A percentile compares a stretch with the other conserved stretches of the same genome.
phyloP scores from a whole-genome alignment of 73 alveolate species.

The Halteria grandinella region DNA sequence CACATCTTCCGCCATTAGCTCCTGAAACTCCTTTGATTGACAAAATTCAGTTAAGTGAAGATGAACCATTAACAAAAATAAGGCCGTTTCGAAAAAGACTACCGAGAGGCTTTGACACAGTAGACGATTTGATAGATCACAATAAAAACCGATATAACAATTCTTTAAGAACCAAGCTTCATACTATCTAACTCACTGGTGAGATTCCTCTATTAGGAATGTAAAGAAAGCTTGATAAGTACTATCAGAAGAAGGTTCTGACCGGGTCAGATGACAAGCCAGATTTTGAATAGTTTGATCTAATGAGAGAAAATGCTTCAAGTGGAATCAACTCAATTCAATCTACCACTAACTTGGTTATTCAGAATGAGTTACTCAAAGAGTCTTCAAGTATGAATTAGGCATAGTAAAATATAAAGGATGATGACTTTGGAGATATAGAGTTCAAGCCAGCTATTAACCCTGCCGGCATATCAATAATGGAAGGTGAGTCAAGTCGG shows the following conservation, averaged over 20 bases:
- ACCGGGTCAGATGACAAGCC: neutral
- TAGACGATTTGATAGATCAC: neutral
- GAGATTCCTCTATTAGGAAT: neutral
- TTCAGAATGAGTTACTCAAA: neutral
- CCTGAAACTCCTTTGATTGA: no score
- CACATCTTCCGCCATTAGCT: no score
- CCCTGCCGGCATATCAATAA: no score
- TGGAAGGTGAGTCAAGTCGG: neutral
- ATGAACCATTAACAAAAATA: no score
- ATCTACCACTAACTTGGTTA: neutral
- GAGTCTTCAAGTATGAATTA: neutral
- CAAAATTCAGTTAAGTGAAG: no score
- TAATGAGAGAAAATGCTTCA: conserved; percentile 9
- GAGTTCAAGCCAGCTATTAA: neutral
- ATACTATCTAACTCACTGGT: neutral
- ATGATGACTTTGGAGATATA: neutral
- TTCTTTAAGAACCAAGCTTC: neutral
- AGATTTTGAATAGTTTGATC: neutral
- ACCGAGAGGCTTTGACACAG: neutral
- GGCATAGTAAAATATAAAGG: no score
- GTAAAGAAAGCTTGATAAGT: neutral
- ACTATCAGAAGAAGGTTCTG: no score
- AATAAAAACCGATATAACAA: neutral
- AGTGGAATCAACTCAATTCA: neutral
- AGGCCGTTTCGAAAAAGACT: no score